phyloP scores from a whole-genome alignment of 2,329 filamentous ascomycete genomes.

The Fusarium brachygibbosum region DNA sequence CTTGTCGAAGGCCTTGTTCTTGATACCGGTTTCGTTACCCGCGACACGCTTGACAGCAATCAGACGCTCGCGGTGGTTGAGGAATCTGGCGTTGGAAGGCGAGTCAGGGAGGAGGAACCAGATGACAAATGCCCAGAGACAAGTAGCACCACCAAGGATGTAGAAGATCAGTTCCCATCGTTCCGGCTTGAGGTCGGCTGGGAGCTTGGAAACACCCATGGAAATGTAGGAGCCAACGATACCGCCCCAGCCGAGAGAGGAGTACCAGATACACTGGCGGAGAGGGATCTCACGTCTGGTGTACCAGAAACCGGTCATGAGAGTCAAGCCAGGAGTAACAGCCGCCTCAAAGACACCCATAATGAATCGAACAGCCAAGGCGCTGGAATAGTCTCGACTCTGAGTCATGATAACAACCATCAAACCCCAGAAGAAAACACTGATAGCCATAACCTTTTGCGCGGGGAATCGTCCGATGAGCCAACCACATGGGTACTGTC shows the following conservation, averaged over 20 bases:
- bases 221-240: conserved; percentile 12
- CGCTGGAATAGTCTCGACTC: conserved; percentile 15
- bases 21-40: conserved; percentile 6
- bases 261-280: conserved; percentile 19
- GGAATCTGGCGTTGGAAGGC: conserved; percentile 7
- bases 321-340: conserved; percentile 3
- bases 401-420: conserved; percentile 19
- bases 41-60: conserved; percentile 17
- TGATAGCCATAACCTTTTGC: conserved; percentile 18
- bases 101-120: conserved; percentile 19
- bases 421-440: conserved; percentile 7
- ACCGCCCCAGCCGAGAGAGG: conserved; percentile 9
- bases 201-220: conserved; percentile 18
- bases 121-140: conserved; percentile 16
- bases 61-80: conserved; percentile 12
- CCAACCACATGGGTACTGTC: conserved; percentile 13
- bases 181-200: conserved; percentile 9
- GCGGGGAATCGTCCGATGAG: conserved; percentile 14
- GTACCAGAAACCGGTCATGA: conserved; percentile 19
- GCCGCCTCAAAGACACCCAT: conserved; percentile 18
- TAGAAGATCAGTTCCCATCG: conserved; percentile 12
- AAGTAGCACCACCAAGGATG: conserved; percentile 11
- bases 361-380: conserved; percentile 14
- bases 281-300: conserved; percentile 16
- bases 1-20: conserved; percentile 17